These are phyloP conservation scores for Fusarium concolor DNA, from an alignment of 2,329 filamentous ascomycete species.

Conservation along the genomic window DNA sequence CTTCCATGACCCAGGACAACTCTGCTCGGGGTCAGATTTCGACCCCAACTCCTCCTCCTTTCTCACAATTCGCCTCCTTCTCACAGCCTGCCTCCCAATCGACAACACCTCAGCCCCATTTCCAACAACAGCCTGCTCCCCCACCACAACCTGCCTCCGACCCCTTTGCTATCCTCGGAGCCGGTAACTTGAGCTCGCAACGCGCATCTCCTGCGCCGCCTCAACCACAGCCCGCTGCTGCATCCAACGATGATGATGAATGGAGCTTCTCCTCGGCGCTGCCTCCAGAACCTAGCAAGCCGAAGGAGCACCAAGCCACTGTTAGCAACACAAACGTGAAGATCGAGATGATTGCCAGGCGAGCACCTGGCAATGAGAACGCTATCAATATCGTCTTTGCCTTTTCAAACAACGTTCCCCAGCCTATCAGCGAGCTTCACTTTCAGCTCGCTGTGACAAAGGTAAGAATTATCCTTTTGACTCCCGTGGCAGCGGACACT, in stretches of 20 bases:
- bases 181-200: constrained; percentile 40
- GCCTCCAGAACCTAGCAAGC: constrained; percentile 68
- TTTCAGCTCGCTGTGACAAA: constrained; percentile 96
- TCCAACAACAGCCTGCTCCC: constrained; percentile 60
- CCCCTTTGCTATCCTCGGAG: constrained; percentile 64
- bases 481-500: neutral
- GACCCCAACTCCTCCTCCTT: constrained; percentile 60
- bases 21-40: constrained; percentile 62
- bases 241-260: constrained; percentile 79
- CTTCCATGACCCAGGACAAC: constrained; percentile 71
- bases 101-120: constrained; percentile 63
- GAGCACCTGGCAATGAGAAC: constrained; percentile 64
- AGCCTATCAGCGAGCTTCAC: constrained; percentile 81
- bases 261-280: constrained; percentile 94
- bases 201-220: constrained; percentile 45
- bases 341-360: constrained; percentile 78
- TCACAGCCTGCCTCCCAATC: constrained; percentile 65
- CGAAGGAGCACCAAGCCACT: constrained; percentile 70
- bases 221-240: constrained; percentile 45
- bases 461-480: constrained; percentile 61
- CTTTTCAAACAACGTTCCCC: constrained; percentile 84
- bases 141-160: constrained; percentile 59
- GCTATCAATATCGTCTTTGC: constrained; percentile 77
- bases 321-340: constrained; percentile 78
- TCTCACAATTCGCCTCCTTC: constrained; percentile 67